Percentiles rank a stretch among this genome's conserved stretches.
These are phyloP conservation scores for Cercospora nicotianae DNA, from an alignment of 2,329 filamentous ascomycete species.

Conservation along the genomic window DNA sequence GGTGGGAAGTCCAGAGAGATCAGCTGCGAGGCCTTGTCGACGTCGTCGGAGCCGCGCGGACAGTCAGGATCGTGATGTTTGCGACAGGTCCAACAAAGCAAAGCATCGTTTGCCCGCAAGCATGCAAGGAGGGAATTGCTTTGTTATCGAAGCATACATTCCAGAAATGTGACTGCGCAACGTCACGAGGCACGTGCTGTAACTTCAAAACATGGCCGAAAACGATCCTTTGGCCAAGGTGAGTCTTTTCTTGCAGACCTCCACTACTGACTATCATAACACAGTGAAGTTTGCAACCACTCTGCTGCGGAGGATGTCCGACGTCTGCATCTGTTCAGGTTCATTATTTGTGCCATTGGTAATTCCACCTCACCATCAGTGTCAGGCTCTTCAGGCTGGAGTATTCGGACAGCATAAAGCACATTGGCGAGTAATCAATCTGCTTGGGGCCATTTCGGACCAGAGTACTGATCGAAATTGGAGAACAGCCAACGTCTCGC, in stretches of 20 bases:
- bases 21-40: not conserved
- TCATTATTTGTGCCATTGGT: not conserved
- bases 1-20: not conserved
- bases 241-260: not conserved
- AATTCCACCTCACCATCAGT: not conserved
- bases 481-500: not conserved
- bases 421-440: not conserved
- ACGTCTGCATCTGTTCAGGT: not conserved
- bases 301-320: not conserved
- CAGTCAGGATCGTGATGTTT: not conserved
- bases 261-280: not conserved
- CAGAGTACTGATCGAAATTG: not conserved
- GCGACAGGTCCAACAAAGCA: not conserved
- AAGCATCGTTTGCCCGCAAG: constrained; percentile 5
- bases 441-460: not conserved
- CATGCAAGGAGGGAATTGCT: constrained; percentile 4
- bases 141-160: not conserved
- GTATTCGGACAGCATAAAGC: not conserved
- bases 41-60: not conserved
- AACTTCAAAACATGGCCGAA: not conserved
- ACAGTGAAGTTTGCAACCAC: not conserved
- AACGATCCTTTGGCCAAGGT: not conserved
- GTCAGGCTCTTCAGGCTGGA: not conserved
- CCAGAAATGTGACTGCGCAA: not conserved
- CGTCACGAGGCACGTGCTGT: not conserved